These are phyloP conservation scores for Starmerella sirachaensis DNA, from an alignment of 805 yeast genomes.

Conservation along the genomic window DNA sequence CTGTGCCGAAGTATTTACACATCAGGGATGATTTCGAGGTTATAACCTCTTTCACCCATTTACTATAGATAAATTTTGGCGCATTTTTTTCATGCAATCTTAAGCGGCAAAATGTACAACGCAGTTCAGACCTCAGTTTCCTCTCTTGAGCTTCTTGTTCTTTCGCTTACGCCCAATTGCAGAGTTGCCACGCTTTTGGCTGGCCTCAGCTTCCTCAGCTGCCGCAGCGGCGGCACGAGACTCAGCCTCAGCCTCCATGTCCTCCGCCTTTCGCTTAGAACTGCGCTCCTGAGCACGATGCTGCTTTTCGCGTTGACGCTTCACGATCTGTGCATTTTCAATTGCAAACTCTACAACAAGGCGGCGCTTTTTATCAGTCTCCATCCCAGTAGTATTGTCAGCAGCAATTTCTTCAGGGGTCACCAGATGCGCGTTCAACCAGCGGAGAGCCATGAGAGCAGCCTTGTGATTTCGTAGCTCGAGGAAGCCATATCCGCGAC, in stretches of 20 bases:
- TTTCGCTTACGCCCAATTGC: conserved; percentile 29
- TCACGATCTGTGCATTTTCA: conserved; percentile 87
- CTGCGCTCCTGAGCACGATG: conserved; percentile 18
- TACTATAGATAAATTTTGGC: too few species aligned
- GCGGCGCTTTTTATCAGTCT: conserved; percentile 41
- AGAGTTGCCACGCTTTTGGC: conserved; percentile 18
- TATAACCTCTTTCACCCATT: too few species aligned
- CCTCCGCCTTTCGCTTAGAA: conserved; percentile 23
- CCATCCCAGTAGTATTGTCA: conserved; percentile 21
- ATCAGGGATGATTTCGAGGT: too few species aligned
- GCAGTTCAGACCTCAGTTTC: background rate
- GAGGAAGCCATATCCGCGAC: conserved; percentile 93
- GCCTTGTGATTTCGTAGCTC: conserved; percentile 85
- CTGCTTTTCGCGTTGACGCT: conserved; percentile 61
- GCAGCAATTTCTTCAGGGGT: conserved; percentile 47
- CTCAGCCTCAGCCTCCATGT: conserved; percentile 19
- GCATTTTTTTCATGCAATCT: too few species aligned
- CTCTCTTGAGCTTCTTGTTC: conserved; percentile 21
- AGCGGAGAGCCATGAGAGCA: conserved; percentile 92
- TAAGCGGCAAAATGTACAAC: background rate
- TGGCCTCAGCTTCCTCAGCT: conserved; percentile 17
- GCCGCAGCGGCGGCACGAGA: conserved; percentile 18
- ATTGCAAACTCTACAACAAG: conserved; percentile 90
- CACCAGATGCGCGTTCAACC: conserved; percentile 91
- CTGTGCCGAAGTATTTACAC: too few species aligned